Evolutionary conservation across 108 stramenopile species (phyloP).

Genomic region (Seminavis robusta): DNA sequence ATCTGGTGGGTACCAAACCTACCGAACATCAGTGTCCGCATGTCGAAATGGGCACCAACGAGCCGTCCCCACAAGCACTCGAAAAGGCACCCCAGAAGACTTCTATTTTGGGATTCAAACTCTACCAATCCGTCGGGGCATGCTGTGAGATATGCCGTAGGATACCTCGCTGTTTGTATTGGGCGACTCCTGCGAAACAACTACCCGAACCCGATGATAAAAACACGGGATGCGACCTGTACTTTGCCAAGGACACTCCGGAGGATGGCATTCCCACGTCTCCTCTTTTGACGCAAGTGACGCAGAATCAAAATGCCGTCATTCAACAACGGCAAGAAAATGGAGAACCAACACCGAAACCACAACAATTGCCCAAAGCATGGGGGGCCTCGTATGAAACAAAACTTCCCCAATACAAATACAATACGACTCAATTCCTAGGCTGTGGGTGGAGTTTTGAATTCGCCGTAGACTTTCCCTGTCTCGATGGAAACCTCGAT

Average conservation of each 20-base stretch:
- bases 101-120: slow-evolving; percentile 8
- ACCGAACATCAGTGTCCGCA: no score
- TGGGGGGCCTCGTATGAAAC: neutral
- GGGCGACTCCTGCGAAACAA: neutral
- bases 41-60: no score
- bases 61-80: no score
- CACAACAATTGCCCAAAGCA: neutral
- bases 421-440: slow-evolving; percentile 7
- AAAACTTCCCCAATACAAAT: no score
- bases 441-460: slow-evolving; percentile 37
- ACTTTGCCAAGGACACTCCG: slow-evolving; percentile 4
- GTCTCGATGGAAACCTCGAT: slow-evolving; percentile 4
- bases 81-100: no score
- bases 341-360: neutral
- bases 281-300: neutral
- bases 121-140: neutral
- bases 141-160: slow-evolving; percentile 9
- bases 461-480: slow-evolving; percentile 14
- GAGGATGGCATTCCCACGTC: slow-evolving; percentile 1
- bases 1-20: no score
- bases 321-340: no score
- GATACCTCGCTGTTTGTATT: slow-evolving; percentile 9
- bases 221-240: slow-evolving; percentile 35
- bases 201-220: neutral
- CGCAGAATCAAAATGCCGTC: no score